Evolutionary conservation across 805 yeast genomes (phyloP).

Genomic region (Candida lessepsii): DNA sequence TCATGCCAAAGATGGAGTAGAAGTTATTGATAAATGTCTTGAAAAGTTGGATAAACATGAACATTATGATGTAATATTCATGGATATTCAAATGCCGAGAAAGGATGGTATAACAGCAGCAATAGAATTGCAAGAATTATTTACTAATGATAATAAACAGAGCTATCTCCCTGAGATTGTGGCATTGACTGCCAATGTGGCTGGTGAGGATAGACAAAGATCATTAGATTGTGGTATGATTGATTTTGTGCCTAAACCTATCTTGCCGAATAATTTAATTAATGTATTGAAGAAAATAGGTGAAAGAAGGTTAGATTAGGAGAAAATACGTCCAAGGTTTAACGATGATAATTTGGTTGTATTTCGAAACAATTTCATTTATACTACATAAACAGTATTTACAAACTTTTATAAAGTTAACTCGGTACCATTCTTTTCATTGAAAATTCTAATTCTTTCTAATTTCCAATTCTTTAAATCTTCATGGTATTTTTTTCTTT

Average conservation of each 20-base stretch:
- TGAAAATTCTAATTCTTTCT: conserved; percentile 20
- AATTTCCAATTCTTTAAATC: conserved; percentile 31
- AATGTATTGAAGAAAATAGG: conserved; percentile 29
- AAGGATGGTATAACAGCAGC: conserved; percentile 58
- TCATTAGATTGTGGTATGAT: conserved; percentile 52
- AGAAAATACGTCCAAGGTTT: no score
- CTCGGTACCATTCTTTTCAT: conserved; percentile 11
- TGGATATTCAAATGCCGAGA: conserved; percentile 58
- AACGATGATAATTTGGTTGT: no score
- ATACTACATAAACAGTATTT: not conserved
- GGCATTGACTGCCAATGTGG: conserved; percentile 54
- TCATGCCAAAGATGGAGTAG: conserved; percentile 52
- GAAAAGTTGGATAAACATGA: conserved; percentile 21
- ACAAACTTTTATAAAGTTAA: conserved; percentile 2
- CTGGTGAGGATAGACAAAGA: conserved; percentile 49
- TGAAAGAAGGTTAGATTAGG: conserved; percentile 9
- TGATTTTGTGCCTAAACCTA: conserved; percentile 53
- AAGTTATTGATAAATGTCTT: conserved; percentile 38
- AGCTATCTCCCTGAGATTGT: conserved; percentile 37
- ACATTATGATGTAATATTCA: conserved; percentile 50
- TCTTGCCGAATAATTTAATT: conserved; percentile 45
- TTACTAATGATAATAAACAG: conserved; percentile 19
- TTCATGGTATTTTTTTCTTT: conserved; percentile 19
- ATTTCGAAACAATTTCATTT: not conserved
- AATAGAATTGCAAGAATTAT: conserved; percentile 33